Percentiles rank a stretch among this genome's conserved stretches.
phyloP scores from a whole-genome alignment of 805 yeast species.

The Huiozyma sinensis region DNA sequence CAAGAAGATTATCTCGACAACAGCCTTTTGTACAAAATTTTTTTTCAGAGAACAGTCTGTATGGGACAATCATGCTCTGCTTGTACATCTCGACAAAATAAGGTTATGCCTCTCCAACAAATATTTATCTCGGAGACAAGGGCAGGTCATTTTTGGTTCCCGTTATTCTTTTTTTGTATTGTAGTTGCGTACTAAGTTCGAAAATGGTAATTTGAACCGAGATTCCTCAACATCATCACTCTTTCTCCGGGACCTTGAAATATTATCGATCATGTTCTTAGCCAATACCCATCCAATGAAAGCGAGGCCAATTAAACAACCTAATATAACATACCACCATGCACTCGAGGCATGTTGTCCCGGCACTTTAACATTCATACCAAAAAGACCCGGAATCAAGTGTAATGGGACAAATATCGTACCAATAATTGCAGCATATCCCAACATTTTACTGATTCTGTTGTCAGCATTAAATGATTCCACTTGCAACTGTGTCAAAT shows the following conservation, averaged over 20 bases:
- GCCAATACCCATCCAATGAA: conserved; percentile 32
- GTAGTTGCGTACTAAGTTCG: conserved; percentile 9
- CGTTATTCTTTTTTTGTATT: conserved; percentile 1
- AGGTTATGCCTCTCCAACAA: too few species aligned
- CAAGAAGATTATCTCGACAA: too few species aligned
- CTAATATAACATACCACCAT: conserved; percentile 65
- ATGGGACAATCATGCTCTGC: too few species aligned
- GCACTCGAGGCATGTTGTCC: conserved; percentile 42
- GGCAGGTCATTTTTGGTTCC: too few species aligned
- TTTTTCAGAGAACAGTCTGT: too few species aligned
- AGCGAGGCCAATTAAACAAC: conserved; percentile 35
- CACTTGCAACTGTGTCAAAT: conserved; percentile 85
- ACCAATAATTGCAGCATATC: conserved; percentile 83
- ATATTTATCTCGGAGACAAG: too few species aligned
- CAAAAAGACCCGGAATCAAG: conserved; percentile 81
- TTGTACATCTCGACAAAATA: too few species aligned
- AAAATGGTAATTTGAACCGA: too few species aligned
- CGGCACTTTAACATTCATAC: conserved; percentile 89
- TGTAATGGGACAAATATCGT: conserved; percentile 87
- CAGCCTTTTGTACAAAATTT: too few species aligned
- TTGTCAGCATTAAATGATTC: conserved; percentile 80
- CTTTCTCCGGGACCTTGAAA: conserved; percentile 10
- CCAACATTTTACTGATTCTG: conserved; percentile 73
- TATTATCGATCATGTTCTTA: conserved; percentile 29
- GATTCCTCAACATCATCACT: too few species aligned